These are phyloP conservation scores for Torulaspora franciscae DNA, from an alignment of 805 yeast species.

Conservation along the genomic window DNA sequence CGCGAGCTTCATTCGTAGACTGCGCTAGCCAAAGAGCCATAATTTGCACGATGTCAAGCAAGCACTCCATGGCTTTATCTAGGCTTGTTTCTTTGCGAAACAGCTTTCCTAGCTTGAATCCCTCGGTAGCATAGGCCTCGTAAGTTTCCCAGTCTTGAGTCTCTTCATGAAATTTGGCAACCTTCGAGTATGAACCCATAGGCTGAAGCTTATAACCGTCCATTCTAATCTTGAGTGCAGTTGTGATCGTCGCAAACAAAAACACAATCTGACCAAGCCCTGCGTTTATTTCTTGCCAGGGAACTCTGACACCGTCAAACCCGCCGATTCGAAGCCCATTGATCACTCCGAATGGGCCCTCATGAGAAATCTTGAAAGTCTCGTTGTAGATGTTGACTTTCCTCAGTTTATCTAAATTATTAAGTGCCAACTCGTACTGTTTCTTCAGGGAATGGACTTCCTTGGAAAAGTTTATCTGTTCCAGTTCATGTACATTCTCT, in stretches of 20 bases:
- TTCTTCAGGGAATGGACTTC: conserved; percentile 62
- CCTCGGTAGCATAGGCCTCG: conserved; percentile 67
- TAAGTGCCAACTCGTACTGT: conserved; percentile 55
- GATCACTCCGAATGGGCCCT: conserved; percentile 81
- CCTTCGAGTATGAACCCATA: conserved; percentile 76
- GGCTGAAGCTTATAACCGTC: conserved; percentile 66
- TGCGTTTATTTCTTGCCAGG: conserved; percentile 89
- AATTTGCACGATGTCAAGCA: conserved; percentile 42
- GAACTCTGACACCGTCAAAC: conserved; percentile 52
- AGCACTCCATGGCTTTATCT: conserved; percentile 76
- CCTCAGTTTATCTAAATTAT: conserved; percentile 65
- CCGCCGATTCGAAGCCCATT: conserved; percentile 82
- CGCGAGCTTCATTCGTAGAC: conserved; percentile 30
- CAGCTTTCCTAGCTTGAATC: conserved; percentile 61
- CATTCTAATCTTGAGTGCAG: conserved; percentile 51
- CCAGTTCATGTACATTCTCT: conserved; percentile 54
- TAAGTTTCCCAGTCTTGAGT: conserved; percentile 40
- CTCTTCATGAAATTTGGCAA: conserved; percentile 43
- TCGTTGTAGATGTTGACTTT: conserved; percentile 78
- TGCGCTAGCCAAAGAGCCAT: conserved; percentile 27
- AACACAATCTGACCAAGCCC: conserved; percentile 82
- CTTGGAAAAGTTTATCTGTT: conserved; percentile 45
- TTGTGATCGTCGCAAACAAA: conserved; percentile 58
- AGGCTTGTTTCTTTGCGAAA: conserved; percentile 63
- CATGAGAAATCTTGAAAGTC: conserved; percentile 76